Percentiles rank a stretch among this genome's conserved stretches.
Conservation (phyloP, 2,329 filamentous ascomycete species). For the Epichloe amarillans region DNA sequence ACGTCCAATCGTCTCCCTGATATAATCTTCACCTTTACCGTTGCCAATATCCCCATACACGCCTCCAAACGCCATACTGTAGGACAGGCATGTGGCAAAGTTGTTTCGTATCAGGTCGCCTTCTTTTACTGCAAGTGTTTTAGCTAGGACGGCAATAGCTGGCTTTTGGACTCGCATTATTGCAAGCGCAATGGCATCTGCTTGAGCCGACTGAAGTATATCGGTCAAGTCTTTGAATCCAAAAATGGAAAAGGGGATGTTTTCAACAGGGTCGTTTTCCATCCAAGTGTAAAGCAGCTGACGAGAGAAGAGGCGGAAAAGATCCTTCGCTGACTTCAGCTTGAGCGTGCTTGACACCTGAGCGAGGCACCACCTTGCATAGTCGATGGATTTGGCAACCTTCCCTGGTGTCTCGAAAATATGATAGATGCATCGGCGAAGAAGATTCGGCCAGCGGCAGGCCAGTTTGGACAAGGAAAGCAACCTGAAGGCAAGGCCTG, state of each 20-base stretch:
- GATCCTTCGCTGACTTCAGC: conserved; percentile 49
- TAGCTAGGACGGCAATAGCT: conserved; percentile 46
- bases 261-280: conserved; percentile 48
- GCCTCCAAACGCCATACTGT: conserved; percentile 55
- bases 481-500: conserved; percentile 77
- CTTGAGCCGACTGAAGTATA: conserved; percentile 56
- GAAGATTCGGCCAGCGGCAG: conserved; percentile 70
- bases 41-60: conserved; percentile 19
- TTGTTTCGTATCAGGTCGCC: conserved; percentile 48
- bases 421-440: conserved; percentile 80
- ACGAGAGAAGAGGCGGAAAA: conserved; percentile 76
- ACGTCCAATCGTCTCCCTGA: conserved; percentile 57
- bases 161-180: conserved; percentile 66
- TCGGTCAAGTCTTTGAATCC: conserved; percentile 57
- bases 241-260: conserved; percentile 77
- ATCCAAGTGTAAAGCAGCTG: conserved; percentile 91
- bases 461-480: conserved; percentile 65
- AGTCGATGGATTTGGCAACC: conserved; percentile 47
- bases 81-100: conserved; percentile 71
- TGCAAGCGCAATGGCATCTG: conserved; percentile 68
- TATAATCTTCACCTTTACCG: conserved; percentile 46
- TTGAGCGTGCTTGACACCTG: conserved; percentile 52
- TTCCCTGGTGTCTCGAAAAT: conserved; percentile 83
- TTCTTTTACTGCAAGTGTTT: conserved; percentile 38
- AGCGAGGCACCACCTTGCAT: conserved; percentile 60